Evolutionary conservation across 306 rosid species (phyloP).

Genomic region (Rosa rugosa): DNA sequence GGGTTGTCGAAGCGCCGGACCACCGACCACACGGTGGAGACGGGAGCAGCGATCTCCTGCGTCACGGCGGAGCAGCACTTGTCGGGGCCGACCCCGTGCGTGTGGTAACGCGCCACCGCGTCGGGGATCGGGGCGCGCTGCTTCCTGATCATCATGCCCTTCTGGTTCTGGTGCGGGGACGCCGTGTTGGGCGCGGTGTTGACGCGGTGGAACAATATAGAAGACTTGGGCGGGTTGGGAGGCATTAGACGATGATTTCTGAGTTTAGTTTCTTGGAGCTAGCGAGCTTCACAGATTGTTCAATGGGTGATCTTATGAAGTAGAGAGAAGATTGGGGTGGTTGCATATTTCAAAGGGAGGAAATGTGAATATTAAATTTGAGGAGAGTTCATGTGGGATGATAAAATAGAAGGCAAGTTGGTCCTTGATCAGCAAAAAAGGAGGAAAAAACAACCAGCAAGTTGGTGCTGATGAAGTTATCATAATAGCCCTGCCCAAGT

Average conservation of each 20-base stretch:
- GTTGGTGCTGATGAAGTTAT: conserved; percentile 1
- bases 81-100: conserved; percentile 40
- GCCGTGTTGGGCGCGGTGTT: conserved; percentile 23
- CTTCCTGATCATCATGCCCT: neutral
- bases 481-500: neutral
- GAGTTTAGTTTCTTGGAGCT: neutral
- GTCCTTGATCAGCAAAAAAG: conserved; percentile 7
- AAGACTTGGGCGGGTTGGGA: conserved; percentile 50
- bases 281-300: neutral
- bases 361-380: conserved; percentile 9
- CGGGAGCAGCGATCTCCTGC: conserved; percentile 80
- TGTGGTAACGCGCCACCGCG: conserved; percentile 60
- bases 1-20: conserved; percentile 97
- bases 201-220: conserved; percentile 52
- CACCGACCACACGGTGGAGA: conserved; percentile 84
- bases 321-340: neutral
- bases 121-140: conserved; percentile 42
- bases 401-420: conserved; percentile 40
- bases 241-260: conserved; percentile 32
- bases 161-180: neutral
- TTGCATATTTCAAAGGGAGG: neutral
- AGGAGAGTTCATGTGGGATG: conserved; percentile 37
- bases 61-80: conserved; percentile 89
- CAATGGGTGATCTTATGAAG: neutral
- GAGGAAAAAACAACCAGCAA: conserved; percentile 8